Evolutionary conservation across 257 asterid genomes (phyloP).

Genomic region (Primulina huaijiensis): DNA sequence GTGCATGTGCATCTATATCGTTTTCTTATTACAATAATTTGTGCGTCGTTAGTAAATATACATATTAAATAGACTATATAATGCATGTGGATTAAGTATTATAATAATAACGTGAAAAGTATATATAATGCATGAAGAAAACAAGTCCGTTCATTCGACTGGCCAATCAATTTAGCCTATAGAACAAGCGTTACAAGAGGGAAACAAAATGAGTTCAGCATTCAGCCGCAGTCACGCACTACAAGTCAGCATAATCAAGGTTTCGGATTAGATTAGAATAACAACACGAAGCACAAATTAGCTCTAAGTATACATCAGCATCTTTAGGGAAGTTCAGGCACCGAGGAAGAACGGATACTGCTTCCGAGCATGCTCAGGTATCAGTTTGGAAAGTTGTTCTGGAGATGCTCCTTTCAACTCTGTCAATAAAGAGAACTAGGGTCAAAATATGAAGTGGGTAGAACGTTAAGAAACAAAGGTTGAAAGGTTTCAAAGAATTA

Average conservation of each 20-base stretch:
- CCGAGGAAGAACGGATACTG: constrained; percentile 42
- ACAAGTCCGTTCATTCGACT: background rate
- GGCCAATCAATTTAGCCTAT: background rate
- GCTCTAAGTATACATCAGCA: constrained; percentile 14
- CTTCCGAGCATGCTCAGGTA: constrained; percentile 76
- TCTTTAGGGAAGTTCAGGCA: constrained; percentile 27
- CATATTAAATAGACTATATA: too few species aligned
- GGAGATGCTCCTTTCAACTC: constrained; percentile 71
- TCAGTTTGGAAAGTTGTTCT: constrained; percentile 57
- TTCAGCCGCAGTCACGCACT: background rate
- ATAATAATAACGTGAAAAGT: too few species aligned
- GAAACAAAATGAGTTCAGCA: background rate
- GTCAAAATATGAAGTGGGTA: background rate
- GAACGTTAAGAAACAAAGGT: background rate
- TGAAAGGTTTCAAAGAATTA: background rate
- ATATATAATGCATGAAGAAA: too few species aligned
- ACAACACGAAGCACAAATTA: background rate
- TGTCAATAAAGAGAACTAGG: constrained; percentile 25
- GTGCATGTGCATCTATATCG: too few species aligned
- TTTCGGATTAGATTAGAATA: background rate
- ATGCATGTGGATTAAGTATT: too few species aligned
- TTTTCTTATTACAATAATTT: too few species aligned
- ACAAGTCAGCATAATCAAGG: background rate
- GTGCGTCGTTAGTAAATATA: too few species aligned
- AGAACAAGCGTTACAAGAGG: background rate